A percentile compares a stretch with the other conserved stretches of the same genome.
phyloP scores from a whole-genome alignment of 306 rosid genomes.

The Datisca glomerata region DNA sequence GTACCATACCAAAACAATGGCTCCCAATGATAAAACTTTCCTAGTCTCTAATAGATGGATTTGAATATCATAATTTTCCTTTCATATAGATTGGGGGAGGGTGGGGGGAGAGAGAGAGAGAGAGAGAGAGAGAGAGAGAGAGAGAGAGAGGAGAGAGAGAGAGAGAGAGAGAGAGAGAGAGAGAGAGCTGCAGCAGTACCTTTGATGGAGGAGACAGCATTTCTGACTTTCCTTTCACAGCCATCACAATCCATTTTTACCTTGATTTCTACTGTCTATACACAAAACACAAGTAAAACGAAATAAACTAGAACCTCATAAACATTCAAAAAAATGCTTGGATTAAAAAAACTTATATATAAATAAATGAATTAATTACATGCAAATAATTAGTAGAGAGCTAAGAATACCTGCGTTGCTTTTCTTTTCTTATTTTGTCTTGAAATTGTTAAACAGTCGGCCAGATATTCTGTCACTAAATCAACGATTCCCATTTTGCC shows the following conservation, averaged over 20 bases:
- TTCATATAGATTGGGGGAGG: no score
- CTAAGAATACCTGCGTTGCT: slow-evolving; percentile 9
- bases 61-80: no score
- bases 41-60: no score
- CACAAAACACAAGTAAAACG: no score
- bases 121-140: background rate
- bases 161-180: background rate
- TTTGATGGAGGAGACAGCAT: slow-evolving; percentile 8
- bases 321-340: background rate
- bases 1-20: no score
- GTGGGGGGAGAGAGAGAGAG: no score
- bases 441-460: slow-evolving; percentile 8
- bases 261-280: slow-evolving; percentile 13
- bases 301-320: background rate
- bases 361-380: background rate
- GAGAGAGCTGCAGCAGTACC: background rate
- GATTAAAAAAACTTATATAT: background rate
- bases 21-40: no score
- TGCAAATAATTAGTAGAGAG: background rate
- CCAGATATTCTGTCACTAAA: slow-evolving; percentile 2
- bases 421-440: slow-evolving; percentile 8
- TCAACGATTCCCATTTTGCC: slow-evolving; percentile 8
- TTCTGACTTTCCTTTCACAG: slow-evolving; percentile 10
- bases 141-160: background rate
- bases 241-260: slow-evolving; percentile 18